phyloP scores from a whole-genome alignment of 805 yeast species.

The Candida xyloterini region DNA sequence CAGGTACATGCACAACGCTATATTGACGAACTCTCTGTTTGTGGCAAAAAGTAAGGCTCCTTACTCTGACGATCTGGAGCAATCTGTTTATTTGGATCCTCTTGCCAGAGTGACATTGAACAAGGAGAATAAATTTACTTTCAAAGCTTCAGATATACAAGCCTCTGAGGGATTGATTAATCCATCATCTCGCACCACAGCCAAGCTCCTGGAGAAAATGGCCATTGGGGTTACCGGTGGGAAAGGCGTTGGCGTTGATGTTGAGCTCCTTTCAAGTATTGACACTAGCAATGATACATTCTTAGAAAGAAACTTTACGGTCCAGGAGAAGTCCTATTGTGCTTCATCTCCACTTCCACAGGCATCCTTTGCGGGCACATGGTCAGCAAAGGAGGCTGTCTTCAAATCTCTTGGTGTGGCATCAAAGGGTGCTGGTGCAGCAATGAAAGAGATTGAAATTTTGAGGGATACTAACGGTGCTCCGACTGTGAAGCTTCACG shows the following conservation, averaged over 20 bases:
- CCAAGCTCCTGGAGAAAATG: conserved; percentile 55
- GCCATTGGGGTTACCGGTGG: conserved; percentile 46
- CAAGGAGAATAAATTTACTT: conserved; percentile 41
- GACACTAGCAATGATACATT: conserved; percentile 89
- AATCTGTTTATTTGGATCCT: conserved; percentile 92
- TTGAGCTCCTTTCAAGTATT: conserved; percentile 78
- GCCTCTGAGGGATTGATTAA: conserved; percentile 41
- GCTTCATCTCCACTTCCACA: conserved; percentile 67
- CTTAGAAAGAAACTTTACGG: conserved; percentile 88
- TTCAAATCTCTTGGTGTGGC: conserved; percentile 91
- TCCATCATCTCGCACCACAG: conserved; percentile 52
- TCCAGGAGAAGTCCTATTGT: conserved; percentile 77
- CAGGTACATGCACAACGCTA: conserved; percentile 93
- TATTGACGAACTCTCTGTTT: conserved; percentile 86
- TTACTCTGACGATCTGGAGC: conserved; percentile 83
- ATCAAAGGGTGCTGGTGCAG: conserved; percentile 93
- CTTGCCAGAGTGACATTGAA: conserved; percentile 63
- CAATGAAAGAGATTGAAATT: conserved; percentile 88
- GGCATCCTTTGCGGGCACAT: conserved; percentile 93
- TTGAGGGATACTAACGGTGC: conserved; percentile 68
- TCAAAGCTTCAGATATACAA: conserved; percentile 52
- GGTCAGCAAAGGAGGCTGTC: conserved; percentile 99
- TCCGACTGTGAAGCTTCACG: conserved; percentile 75
- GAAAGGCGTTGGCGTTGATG: conserved; percentile 93
- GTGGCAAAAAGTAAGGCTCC: conserved; percentile 93